These are phyloP conservation scores for Chara braunii DNA, from an alignment of 139 green algal species.

Conservation along the genomic window DNA sequence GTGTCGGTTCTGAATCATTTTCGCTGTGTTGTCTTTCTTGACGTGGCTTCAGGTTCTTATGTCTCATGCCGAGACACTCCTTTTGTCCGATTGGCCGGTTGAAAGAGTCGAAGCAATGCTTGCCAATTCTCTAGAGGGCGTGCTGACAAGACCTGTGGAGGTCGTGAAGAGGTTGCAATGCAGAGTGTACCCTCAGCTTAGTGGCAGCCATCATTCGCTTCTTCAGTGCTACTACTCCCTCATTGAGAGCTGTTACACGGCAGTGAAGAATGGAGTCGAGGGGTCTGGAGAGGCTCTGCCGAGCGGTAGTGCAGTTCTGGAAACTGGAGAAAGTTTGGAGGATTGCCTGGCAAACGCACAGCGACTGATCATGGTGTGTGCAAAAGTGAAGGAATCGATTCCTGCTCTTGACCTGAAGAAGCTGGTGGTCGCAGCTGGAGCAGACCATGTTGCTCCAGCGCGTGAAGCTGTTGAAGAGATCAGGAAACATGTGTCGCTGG, in stretches of 20 bases:
- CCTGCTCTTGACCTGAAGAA: constrained; percentile 19
- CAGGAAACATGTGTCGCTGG: background rate
- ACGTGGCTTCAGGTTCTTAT: constrained; percentile 17
- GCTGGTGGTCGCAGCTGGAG: background rate
- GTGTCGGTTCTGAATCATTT: no score
- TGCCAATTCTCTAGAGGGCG: background rate
- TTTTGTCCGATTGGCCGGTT: constrained; percentile 20
- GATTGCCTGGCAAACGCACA: background rate
- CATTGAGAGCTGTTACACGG: background rate
- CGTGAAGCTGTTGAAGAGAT: constrained; percentile 1
- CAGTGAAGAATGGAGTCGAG: background rate
- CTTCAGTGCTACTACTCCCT: constrained; percentile 19
- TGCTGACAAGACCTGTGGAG: background rate
- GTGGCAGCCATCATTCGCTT: constrained; percentile 3
- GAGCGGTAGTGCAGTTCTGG: no score
- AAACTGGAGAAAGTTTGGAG: background rate
- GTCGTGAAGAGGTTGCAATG: background rate
- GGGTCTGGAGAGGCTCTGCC: no score
- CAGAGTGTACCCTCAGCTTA: constrained; percentile 1
- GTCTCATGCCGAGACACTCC: constrained; percentile 14
- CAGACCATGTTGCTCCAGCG: no score
- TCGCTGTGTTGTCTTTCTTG: no score
- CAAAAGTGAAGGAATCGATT: background rate
- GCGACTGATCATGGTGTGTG: constrained; percentile 8
- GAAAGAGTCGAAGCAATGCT: constrained; percentile 16